Conservation (phyloP, 176 grass and related monocot species). For the Zizania latifolia region DNA sequence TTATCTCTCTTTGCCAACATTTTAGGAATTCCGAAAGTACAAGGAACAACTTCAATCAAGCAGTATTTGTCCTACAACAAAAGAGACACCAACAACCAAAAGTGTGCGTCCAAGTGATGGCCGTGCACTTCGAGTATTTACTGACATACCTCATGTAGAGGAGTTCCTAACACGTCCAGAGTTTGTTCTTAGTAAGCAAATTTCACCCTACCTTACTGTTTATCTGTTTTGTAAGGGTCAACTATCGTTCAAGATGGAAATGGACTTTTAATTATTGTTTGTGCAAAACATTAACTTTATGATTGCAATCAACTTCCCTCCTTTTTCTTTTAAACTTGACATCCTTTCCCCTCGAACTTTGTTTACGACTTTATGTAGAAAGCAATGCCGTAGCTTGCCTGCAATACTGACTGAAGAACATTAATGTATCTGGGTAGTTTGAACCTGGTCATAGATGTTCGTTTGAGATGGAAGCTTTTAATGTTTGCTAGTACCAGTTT, state of each 20-base stretch:
- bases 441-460: background rate
- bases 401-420: background rate
- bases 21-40: conserved; percentile 74
- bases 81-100: conserved; percentile 23
- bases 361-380: background rate
- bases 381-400: background rate
- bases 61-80: conserved; percentile 31
- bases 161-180: conserved; percentile 83
- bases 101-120: conserved; percentile 55
- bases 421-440: background rate
- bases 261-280: background rate
- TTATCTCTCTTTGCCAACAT: conserved; percentile 5
- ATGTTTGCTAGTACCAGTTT: background rate
- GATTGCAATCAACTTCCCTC: background rate
- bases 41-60: conserved; percentile 62
- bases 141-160: conserved; percentile 84
- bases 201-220: background rate
- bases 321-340: background rate
- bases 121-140: conserved; percentile 61
- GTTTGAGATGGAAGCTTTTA: background rate
- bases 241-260: background rate
- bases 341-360: background rate
- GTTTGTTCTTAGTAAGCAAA: conserved; percentile 82
- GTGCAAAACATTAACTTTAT: background rate
- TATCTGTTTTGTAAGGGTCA: background rate